A percentile compares a stretch with the other conserved stretches of the same genome.
Conservation (phyloP, 2,329 filamentous ascomycete species). For the Colletotrichum sojae region DNA sequence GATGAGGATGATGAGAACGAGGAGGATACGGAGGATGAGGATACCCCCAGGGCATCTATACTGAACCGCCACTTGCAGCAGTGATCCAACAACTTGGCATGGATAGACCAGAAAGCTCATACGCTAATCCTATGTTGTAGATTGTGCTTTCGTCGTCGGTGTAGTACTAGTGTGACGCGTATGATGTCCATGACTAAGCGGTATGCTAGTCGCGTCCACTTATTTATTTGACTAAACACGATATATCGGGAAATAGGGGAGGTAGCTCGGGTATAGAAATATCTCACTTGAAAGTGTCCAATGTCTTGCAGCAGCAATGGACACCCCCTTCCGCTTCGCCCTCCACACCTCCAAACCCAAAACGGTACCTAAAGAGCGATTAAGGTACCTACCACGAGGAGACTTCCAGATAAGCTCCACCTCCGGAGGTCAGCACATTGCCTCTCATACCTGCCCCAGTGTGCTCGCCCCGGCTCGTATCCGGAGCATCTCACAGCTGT, state of each 20-base stretch:
- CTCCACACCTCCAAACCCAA: slow-evolving; percentile 38
- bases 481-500: slow-evolving; percentile 32
- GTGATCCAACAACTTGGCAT: not conserved
- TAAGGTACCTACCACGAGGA: slow-evolving; percentile 34
- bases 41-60: slow-evolving; percentile 36
- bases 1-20: slow-evolving; percentile 1
- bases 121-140: too few relatives aligned
- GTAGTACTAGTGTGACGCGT: too few relatives aligned
- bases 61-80: slow-evolving; percentile 34
- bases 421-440: slow-evolving; percentile 25
- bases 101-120: not conserved
- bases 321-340: slow-evolving; percentile 28
- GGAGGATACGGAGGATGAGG: slow-evolving; percentile 2
- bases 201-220: not conserved
- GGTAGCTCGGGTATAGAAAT: slow-evolving; percentile 15
- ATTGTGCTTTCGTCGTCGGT: too few relatives aligned
- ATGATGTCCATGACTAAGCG: too few relatives aligned
- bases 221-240: not conserved
- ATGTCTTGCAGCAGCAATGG: slow-evolving; percentile 12
- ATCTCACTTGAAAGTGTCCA: slow-evolving; percentile 11
- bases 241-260: not conserved
- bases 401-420: slow-evolving; percentile 40
- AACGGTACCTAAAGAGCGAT: slow-evolving; percentile 32
- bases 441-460: not conserved
- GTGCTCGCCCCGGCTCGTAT: slow-evolving; percentile 22